Conservation (phyloP, 1,139 yeast genomes). For the Sugiyamaella sp. region DNA sequence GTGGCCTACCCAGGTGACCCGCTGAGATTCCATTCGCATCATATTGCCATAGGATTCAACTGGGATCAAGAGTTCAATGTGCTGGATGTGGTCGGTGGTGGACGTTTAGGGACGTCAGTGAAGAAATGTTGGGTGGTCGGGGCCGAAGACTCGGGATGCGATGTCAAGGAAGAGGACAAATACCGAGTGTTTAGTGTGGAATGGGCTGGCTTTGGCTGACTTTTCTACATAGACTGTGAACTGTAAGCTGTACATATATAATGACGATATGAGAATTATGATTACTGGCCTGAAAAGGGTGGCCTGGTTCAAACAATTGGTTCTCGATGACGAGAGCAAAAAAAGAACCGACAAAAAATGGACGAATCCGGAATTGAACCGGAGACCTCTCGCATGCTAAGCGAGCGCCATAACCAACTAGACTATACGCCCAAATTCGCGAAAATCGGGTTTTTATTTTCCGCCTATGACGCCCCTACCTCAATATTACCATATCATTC, state of each 20-base stretch:
- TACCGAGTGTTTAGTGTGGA: conserved; percentile 43
- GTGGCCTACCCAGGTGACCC: conserved; percentile 97
- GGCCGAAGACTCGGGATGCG: conserved; percentile 41
- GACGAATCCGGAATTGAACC: conserved; percentile 3
- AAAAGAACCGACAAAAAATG: neutral
- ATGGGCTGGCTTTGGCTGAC: conserved; percentile 48
- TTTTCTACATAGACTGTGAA: neutral
- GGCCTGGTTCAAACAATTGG: neutral
- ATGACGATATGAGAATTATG: conserved; percentile 5
- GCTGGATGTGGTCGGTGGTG: conserved; percentile 67
- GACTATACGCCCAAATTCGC: neutral
- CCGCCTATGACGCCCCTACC: too few relatives aligned
- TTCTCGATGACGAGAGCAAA: neutral
- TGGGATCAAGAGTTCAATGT: conserved; percentile 56
- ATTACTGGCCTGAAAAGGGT: too few relatives aligned
- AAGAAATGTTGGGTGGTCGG: conserved; percentile 82
- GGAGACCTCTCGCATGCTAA: conserved; percentile 3
- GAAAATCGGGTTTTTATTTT: neutral
- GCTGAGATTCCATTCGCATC: conserved; percentile 83
- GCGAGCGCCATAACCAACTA: conserved; percentile 3
- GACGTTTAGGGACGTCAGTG: conserved; percentile 89
- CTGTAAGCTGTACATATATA: neutral
- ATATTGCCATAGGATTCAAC: conserved; percentile 62
- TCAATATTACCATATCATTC: neutral
- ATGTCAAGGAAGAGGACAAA: conserved; percentile 28